Percentiles rank a stretch among this genome's conserved stretches.
Conservation (phyloP, 306 rosid species). For the Gynostemma pentaphyllum region DNA sequence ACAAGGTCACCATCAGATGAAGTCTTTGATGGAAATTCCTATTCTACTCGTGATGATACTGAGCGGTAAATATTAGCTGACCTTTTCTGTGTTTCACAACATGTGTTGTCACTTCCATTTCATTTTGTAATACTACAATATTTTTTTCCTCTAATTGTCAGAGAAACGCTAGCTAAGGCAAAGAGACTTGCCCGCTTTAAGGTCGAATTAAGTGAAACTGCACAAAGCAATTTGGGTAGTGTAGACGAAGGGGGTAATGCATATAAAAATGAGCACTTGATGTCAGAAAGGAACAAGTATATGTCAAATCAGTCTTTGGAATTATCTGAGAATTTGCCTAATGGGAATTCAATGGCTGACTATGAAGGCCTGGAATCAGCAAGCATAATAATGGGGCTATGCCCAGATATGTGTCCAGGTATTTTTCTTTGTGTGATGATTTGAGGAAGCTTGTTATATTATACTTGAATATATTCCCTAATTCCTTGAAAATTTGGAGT, state of each 20-base stretch:
- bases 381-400: slow-evolving; percentile 55
- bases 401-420: slow-evolving; percentile 99
- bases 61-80: slow-evolving; percentile 51
- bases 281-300: slow-evolving; percentile 31
- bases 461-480: slow-evolving; percentile 4
- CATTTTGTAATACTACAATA: not conserved
- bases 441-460: slow-evolving; percentile 17
- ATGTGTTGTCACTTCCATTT: slow-evolving; percentile 2
- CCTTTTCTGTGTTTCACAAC: slow-evolving; percentile 7
- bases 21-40: slow-evolving; percentile 30
- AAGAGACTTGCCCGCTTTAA: slow-evolving; percentile 91
- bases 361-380: slow-evolving; percentile 41
- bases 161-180: slow-evolving; percentile 85
- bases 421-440: slow-evolving; percentile 23
- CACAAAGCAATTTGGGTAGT: slow-evolving; percentile 29
- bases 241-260: slow-evolving; percentile 31
- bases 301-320: slow-evolving; percentile 27
- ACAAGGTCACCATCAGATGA: slow-evolving; percentile 53
- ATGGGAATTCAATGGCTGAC: slow-evolving; percentile 34
- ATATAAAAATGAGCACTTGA: slow-evolving; percentile 22
- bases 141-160: slow-evolving; percentile 25
- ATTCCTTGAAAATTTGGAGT: not conserved
- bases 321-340: slow-evolving; percentile 28
- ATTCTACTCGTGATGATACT: slow-evolving; percentile 39
- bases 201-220: slow-evolving; percentile 51